phyloP scores from a whole-genome alignment of 2,329 filamentous ascomycete genomes.

The Ilyonectria destructans region DNA sequence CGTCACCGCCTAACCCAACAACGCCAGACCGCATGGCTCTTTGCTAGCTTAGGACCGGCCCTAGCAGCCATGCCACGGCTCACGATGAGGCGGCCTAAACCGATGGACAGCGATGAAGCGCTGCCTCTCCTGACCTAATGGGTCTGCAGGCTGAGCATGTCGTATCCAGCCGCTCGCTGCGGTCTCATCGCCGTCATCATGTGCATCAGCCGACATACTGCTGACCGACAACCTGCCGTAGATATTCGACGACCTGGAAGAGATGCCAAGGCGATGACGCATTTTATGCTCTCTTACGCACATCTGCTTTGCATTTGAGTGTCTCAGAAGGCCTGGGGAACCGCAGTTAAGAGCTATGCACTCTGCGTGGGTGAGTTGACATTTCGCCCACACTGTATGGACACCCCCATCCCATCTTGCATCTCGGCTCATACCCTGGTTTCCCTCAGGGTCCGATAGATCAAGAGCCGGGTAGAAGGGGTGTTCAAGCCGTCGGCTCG shows the following conservation, averaged over 20 bases:
- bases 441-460: background rate
- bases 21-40: conserved; percentile 21
- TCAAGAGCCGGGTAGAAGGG: conserved; percentile 3
- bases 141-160: conserved; percentile 26
- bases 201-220: conserved; percentile 25
- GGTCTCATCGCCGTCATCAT: conserved; percentile 21
- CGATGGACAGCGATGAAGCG: conserved; percentile 24
- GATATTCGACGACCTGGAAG: conserved; percentile 28
- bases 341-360: conserved; percentile 18
- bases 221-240: conserved; percentile 19
- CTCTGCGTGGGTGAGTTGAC: conserved; percentile 14
- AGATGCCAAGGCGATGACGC: conserved; percentile 22
- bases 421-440: conserved; percentile 15
- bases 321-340: conserved; percentile 25
- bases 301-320: conserved; percentile 29
- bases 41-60: conserved; percentile 11
- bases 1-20: conserved; percentile 41
- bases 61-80: conserved; percentile 19
- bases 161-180: conserved; percentile 23
- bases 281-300: conserved; percentile 23
- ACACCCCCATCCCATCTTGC: conserved; percentile 19
- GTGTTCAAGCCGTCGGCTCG: background rate
- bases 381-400: conserved; percentile 24
- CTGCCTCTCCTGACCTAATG: conserved; percentile 7
- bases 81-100: conserved; percentile 36